Base-by-base conservation (phyloP, 768 basidiomycete genomes). In the Rhodotorula graminis region DNA sequence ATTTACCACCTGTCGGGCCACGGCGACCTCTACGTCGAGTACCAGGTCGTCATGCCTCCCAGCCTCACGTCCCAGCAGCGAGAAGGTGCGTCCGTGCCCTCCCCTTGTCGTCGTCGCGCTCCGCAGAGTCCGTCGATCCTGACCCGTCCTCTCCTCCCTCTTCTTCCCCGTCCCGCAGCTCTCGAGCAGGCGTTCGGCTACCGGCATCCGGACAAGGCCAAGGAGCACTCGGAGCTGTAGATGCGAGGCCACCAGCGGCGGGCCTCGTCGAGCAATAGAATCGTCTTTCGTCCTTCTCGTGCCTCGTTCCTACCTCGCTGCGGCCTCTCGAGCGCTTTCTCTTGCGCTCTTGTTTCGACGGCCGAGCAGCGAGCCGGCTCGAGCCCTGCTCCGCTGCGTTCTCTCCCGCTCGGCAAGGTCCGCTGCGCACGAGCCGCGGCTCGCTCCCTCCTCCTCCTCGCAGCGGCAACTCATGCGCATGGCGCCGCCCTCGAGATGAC, bases 11-110 rank as follows among this genome's bases (percentile, higher is more conserved):
- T 70, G 67, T 78, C 44, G 82, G 83, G 18, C 79, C 84, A 87
- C 73, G 96, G 96, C 25, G 89, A 95, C 80, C 83, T 99, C 60
- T 98, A 87, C 77, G 85, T 99, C 65, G 94, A 97, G 81, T 99
- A 95, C 82, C 91, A 87, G 68, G 91, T 99, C 61, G 88, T 98
- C 27, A 82, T 99, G 65, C 96, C 96, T 7, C 82, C 85, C 61
- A 85, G 88, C 66, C 81, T 99, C 47, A 84, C 88, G 61, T 78
- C 86, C 61, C 85, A 88, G 61, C 86, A 86, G 71, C 87, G 87
- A 77, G 85, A 84, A 80, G 91, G 95, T 97, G 80, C 85, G 93
- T 85, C 21, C 19, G 8, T 14, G 19, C 33, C 21, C 55, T 42
- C 52, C 40, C 29, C 23, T n/a, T 29, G 11, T 57, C 59, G 6